Conservation (phyloP, 352 stramenopile genomes). For the Phytophthora colocasiae region DNA sequence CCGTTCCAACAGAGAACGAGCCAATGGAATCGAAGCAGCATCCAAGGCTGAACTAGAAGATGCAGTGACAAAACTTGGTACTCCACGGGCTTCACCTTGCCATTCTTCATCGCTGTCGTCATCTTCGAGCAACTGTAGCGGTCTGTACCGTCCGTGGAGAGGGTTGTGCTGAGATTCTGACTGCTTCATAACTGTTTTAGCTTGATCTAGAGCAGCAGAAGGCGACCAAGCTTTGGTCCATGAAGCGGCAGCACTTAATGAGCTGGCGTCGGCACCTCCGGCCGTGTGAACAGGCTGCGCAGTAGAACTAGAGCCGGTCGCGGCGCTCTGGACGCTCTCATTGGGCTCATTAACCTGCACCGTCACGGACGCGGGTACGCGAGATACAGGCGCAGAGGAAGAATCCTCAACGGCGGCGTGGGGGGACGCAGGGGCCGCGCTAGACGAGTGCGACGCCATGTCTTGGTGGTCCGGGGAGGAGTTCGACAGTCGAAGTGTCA, state of each 20-base stretch:
- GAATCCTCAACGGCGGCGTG: constrained; percentile 8
- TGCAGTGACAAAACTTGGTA: constrained; percentile 5
- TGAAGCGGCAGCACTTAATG: neutral
- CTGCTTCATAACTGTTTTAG: constrained; percentile 27
- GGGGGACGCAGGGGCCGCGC: neutral
- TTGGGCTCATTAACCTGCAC: constrained; percentile 10
- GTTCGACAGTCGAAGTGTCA: constrained; percentile 11
- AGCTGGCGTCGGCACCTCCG: neutral
- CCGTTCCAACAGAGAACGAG: constrained; percentile 48
- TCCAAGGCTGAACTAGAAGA: constrained; percentile 13
- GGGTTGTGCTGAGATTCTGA: constrained; percentile 7
- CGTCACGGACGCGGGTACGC: constrained; percentile 2
- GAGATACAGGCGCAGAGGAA: constrained; percentile 11
- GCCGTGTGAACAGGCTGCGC: neutral
- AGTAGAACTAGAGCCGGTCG: neutral
- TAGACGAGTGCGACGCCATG: constrained; percentile 19
- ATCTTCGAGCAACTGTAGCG: constrained; percentile 39
- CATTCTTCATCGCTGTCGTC: constrained; percentile 39
- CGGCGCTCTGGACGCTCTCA: constrained; percentile 10
- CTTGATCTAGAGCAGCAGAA: constrained; percentile 22
- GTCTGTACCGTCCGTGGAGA: constrained; percentile 28
- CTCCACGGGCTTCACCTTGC: constrained; percentile 27
- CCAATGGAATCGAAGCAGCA: constrained; percentile 39
- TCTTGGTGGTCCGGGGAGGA: neutral
- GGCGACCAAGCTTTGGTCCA: constrained; percentile 32